Conservation (phyloP, 208 protist genomes). For the Angomonas deanei region DNA sequence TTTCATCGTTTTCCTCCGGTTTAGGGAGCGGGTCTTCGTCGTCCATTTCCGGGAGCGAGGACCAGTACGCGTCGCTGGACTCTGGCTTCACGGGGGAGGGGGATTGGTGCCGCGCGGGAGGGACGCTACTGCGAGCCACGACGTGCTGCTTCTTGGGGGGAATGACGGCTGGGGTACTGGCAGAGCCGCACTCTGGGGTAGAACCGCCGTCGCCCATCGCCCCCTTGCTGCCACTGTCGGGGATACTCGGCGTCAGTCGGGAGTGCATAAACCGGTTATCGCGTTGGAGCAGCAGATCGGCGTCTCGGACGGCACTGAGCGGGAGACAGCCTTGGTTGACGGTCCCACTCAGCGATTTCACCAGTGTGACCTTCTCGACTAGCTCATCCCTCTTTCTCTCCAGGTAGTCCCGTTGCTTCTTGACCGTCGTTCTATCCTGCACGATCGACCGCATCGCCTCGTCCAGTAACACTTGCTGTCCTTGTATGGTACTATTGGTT, state of each 20-base stretch:
- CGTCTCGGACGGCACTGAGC: background rate
- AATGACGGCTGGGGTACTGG: background rate
- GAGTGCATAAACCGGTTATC: background rate
- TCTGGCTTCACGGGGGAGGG: slow-evolving; percentile 1
- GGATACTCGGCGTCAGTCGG: background rate
- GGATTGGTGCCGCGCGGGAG: background rate
- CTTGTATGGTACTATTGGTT: slow-evolving; percentile 15
- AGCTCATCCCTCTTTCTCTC: slow-evolving; percentile 5
- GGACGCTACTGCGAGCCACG: background rate
- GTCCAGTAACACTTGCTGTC: slow-evolving; percentile 13
- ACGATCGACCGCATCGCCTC: slow-evolving; percentile 8
- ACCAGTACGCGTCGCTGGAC: slow-evolving; percentile 1
- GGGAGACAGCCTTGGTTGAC: background rate
- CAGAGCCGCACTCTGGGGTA: background rate
- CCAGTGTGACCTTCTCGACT: background rate
- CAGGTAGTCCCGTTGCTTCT: slow-evolving; percentile 8
- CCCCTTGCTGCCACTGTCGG: background rate
- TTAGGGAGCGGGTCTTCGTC: background rate
- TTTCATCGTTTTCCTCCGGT: background rate
- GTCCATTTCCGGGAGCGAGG: background rate
- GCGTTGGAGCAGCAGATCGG: background rate
- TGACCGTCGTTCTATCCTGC: slow-evolving; percentile 3
- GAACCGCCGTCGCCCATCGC: background rate
- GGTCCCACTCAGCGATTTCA: background rate
- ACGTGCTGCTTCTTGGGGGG: background rate